These are phyloP conservation scores for Fusarium sp. DNA, from an alignment of 2,329 filamentous ascomycete genomes.

Conservation along the genomic window DNA sequence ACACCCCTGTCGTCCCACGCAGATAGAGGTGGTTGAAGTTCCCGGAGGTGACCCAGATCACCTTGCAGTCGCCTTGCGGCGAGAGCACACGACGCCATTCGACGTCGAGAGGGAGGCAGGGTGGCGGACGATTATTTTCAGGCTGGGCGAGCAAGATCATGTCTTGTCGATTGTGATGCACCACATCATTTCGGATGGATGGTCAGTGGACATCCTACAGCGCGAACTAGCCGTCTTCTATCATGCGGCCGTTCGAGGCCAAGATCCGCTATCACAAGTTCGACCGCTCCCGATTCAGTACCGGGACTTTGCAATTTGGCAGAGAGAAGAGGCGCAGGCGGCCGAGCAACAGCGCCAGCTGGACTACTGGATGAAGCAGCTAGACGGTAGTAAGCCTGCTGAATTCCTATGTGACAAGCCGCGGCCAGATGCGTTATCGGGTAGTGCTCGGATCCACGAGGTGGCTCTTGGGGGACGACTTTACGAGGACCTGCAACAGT, in stretches of 20 bases:
- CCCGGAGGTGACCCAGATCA: too few relatives aligned
- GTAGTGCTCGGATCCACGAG: background rate
- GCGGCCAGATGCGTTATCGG: background rate
- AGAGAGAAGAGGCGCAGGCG: background rate
- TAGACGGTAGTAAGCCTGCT: background rate
- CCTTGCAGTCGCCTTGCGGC: background rate
- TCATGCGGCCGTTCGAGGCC: background rate
- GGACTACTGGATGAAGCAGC: background rate
- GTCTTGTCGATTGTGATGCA: slow-evolving; percentile 35
- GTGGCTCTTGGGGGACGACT: background rate
- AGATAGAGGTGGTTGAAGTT: too few relatives aligned
- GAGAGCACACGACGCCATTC: background rate
- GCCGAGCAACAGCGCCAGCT: background rate
- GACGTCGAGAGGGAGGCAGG: background rate
- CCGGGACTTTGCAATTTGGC: background rate
- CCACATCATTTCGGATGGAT: slow-evolving; percentile 40
- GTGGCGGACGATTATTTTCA: background rate
- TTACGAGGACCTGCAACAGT: background rate
- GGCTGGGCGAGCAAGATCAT: background rate
- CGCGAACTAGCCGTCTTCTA: slow-evolving; percentile 6
- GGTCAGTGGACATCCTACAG: slow-evolving; percentile 22
- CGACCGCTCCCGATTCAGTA: background rate
- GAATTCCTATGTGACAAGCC: background rate
- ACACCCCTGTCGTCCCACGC: too few relatives aligned
- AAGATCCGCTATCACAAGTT: background rate